A percentile compares a stretch with the other conserved stretches of the same genome.
These are phyloP conservation scores for Cyanidium caldarium DNA, from an alignment of 23 red algal species.

Conservation along the genomic window DNA sequence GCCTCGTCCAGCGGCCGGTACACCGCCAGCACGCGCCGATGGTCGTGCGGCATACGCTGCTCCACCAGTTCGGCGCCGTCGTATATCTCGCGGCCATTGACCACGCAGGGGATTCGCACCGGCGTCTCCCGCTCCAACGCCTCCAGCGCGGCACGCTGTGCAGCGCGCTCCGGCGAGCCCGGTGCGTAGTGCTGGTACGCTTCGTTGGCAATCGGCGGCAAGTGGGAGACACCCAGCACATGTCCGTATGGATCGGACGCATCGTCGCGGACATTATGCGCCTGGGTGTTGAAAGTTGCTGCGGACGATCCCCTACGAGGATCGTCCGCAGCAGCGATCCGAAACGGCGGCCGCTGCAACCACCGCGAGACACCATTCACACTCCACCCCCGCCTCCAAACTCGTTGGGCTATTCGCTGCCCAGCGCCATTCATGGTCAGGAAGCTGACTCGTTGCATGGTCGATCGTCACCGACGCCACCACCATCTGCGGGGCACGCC, in stretches of 20 bases:
- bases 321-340: no score
- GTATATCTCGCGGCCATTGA: slow-evolving; percentile 19
- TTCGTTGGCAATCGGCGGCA: slow-evolving; percentile 25
- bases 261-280: no score
- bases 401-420: no score
- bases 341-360: no score
- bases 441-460: no score
- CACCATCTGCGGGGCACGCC: no score
- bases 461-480: no score
- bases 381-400: no score
- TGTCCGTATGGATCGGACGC: neutral
- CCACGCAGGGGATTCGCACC: slow-evolving; percentile 11
- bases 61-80: neutral
- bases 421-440: no score
- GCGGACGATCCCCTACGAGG: no score
- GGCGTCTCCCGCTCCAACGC: neutral
- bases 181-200: slow-evolving; percentile 18
- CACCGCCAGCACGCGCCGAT: neutral
- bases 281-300: no score
- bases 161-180: slow-evolving; percentile 19
- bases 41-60: slow-evolving; percentile 29
- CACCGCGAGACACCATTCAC: no score
- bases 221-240: neutral
- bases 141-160: slow-evolving; percentile 2
- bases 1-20: slow-evolving; percentile 13